phyloP scores from a whole-genome alignment of 257 asterid genomes.

The Phtheirospermum japonicum region DNA sequence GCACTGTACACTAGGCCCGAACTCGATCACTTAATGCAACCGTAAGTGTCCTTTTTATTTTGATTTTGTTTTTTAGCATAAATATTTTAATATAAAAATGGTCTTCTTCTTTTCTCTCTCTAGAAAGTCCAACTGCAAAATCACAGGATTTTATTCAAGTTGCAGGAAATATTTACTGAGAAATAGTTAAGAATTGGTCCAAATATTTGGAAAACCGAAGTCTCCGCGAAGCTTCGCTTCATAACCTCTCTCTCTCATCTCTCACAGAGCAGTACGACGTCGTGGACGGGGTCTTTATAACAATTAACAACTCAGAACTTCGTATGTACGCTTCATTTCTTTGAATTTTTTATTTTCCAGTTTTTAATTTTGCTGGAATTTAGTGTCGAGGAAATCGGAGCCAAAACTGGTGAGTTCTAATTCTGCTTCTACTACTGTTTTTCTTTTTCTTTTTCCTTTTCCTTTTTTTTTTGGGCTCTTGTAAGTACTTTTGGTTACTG shows the following conservation, averaged over 20 bases:
- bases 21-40: too few species aligned
- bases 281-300: conserved; percentile 21
- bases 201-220: conserved; percentile 26
- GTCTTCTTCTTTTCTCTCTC: too few species aligned
- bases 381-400: conserved; percentile 17
- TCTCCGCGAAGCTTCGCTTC: conserved; percentile 48
- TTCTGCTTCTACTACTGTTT: too few species aligned
- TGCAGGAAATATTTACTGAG: conserved; percentile 11
- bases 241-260: conserved; percentile 18
- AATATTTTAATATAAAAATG: too few species aligned
- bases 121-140: conserved; percentile 24
- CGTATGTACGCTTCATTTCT: conserved; percentile 22
- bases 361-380: conserved; percentile 18
- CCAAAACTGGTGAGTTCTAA: conserved; percentile 24
- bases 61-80: too few species aligned
- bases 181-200: background rate
- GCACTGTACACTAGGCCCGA: too few species aligned
- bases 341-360: background rate
- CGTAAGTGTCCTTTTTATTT: too few species aligned
- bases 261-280: conserved; percentile 28
- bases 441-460: too few species aligned
- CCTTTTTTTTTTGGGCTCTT: background rate
- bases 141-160: conserved; percentile 23
- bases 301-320: conserved; percentile 22
- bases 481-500: background rate